These are phyloP conservation scores for Mycena alexandri DNA, from an alignment of 768 basidiomycete genomes.

Conservation along the genomic window DNA sequence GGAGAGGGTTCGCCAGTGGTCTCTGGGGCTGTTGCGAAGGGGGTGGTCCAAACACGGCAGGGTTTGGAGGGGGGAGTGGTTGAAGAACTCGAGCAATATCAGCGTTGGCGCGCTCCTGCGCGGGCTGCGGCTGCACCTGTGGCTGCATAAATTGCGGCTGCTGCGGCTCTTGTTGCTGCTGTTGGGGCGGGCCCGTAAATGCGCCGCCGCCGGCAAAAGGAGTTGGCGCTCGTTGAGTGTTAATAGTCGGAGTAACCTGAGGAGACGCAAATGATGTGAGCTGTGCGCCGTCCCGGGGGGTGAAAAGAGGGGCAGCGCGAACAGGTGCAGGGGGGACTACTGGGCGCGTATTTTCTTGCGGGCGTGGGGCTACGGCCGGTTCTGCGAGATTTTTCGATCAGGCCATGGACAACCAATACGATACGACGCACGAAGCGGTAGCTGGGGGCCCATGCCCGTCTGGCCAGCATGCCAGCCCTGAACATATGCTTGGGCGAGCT, in stretches of 20 bases:
- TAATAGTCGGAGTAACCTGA: slow-evolving; percentile 16
- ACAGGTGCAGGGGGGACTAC: slow-evolving; percentile 26
- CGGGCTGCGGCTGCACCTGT: background rate
- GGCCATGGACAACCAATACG: background rate
- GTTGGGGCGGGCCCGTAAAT: slow-evolving; percentile 12
- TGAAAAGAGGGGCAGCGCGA: slow-evolving; percentile 34
- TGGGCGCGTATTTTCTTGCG: slow-evolving; percentile 18
- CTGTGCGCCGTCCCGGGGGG: slow-evolving; percentile 24
- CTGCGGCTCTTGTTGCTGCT: slow-evolving; percentile 13
- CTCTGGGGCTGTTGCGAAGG: slow-evolving; percentile 37
- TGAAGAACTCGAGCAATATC: slow-evolving; percentile 46
- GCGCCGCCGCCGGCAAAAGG: slow-evolving; percentile 17
- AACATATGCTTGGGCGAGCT: slow-evolving; percentile 30
- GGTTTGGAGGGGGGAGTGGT: slow-evolving; percentile 48
- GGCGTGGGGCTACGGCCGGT: slow-evolving; percentile 20
- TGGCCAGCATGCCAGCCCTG: slow-evolving; percentile 28
- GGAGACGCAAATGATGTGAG: slow-evolving; percentile 33
- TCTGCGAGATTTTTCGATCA: slow-evolving; percentile 25
- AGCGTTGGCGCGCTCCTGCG: slow-evolving; percentile 35
- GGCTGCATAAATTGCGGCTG: slow-evolving; percentile 16
- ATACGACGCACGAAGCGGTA: slow-evolving; percentile 22
- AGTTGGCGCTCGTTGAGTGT: slow-evolving; percentile 19
- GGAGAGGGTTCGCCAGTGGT: slow-evolving; percentile 68
- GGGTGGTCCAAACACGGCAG: slow-evolving; percentile 47
- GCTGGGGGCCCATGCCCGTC: slow-evolving; percentile 27